Evolutionary conservation across 306 rosid species (phyloP).

Genomic region (Pyrus betulifolia): DNA sequence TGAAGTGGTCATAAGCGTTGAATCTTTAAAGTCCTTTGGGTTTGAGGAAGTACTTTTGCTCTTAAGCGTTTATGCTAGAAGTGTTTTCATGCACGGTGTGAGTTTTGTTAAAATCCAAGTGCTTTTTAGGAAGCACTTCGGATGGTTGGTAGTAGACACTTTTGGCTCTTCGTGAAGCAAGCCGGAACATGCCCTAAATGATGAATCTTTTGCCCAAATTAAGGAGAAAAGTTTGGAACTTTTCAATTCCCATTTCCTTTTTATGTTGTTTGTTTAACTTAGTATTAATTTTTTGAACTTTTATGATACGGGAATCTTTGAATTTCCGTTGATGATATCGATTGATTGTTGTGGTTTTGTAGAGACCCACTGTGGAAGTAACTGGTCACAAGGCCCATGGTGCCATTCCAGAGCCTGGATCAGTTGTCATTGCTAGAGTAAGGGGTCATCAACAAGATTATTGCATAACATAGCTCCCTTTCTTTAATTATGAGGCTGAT

Average conservation of each 20-base stretch:
- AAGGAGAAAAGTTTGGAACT: not conserved
- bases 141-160: not conserved
- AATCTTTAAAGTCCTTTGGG: too few relatives aligned
- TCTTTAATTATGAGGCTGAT: not conserved
- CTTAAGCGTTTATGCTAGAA: too few relatives aligned
- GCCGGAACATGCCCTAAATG: not conserved
- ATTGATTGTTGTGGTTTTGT: not conserved
- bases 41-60: too few relatives aligned
- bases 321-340: not conserved
- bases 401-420: slow-evolving; percentile 75
- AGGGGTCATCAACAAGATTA: not conserved
- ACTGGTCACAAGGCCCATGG: slow-evolving; percentile 89
- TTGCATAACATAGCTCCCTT: not conserved
- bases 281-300: not conserved
- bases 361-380: slow-evolving; percentile 78
- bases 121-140: not conserved
- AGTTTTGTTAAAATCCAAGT: not conserved
- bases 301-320: not conserved
- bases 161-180: not conserved
- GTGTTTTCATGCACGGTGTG: not conserved
- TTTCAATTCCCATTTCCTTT: not conserved
- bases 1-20: too few relatives aligned
- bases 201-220: not conserved
- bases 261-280: not conserved
- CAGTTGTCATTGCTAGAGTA: slow-evolving; percentile 73